phyloP scores from a whole-genome alignment of 208 protist genomes.

The Leptomonas pyrrhocoris region DNA sequence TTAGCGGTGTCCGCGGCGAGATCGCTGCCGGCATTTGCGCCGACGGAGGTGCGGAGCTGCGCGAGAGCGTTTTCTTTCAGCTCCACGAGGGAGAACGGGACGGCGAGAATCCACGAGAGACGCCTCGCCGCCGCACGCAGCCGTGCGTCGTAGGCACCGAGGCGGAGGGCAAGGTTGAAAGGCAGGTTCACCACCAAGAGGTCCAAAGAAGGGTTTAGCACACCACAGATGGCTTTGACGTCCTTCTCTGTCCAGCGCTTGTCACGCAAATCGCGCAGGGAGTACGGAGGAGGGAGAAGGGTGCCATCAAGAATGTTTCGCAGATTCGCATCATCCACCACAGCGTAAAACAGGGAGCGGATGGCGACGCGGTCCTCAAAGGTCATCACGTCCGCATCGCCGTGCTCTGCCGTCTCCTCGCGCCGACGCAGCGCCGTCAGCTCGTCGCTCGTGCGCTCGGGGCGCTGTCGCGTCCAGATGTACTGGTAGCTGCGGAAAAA shows the following conservation, averaged over 20 bases:
- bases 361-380: constrained; percentile 67
- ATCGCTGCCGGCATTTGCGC: constrained; percentile 2
- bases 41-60: constrained; percentile 7
- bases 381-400: constrained; percentile 25
- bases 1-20: constrained; percentile 16
- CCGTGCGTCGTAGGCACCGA: constrained; percentile 71
- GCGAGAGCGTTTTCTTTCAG: constrained; percentile 41
- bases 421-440: constrained; percentile 17
- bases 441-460: constrained; percentile 32
- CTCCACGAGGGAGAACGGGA: constrained; percentile 70
- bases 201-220: constrained; percentile 54
- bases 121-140: constrained; percentile 66
- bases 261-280: constrained; percentile 34
- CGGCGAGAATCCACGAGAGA: constrained; percentile 67
- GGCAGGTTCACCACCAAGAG: constrained; percentile 61
- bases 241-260: constrained; percentile 45
- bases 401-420: neutral
- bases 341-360: constrained; percentile 66
- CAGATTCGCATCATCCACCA: constrained; percentile 46
- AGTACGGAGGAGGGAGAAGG: constrained; percentile 71
- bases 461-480: constrained; percentile 60
- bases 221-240: constrained; percentile 41
- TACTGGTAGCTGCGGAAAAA: constrained; percentile 65
- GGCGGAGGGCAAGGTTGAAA: constrained; percentile 62
- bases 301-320: constrained; percentile 70